phyloP scores from a whole-genome alignment of 768 basidiomycete species.

The Floccularia luteovirens region DNA sequence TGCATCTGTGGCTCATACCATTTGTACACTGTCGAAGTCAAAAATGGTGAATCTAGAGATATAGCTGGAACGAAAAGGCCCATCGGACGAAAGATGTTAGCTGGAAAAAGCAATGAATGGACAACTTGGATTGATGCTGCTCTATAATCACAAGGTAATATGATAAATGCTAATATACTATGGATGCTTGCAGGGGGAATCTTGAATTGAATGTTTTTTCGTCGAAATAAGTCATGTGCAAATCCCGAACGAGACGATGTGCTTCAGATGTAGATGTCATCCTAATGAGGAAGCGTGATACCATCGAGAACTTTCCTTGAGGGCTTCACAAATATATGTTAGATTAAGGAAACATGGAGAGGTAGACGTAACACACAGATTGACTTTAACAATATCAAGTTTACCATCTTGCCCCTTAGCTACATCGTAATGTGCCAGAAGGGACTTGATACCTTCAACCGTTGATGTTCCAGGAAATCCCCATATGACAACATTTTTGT shows the following conservation, averaged over 20 bases:
- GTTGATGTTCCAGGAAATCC: constrained; percentile 50
- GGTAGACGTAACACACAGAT: constrained; percentile 31
- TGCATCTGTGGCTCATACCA: too few species aligned
- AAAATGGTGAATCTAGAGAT: too few species aligned
- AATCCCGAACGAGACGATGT: constrained; percentile 51
- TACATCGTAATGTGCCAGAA: constrained; percentile 38
- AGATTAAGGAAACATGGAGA: constrained; percentile 1
- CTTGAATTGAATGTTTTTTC: constrained; percentile 24
- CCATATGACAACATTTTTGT: constrained; percentile 48
- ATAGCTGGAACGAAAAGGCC: too few species aligned
- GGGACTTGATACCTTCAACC: constrained; percentile 22
- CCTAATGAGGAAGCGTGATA: constrained; percentile 49
- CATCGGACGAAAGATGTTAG: too few species aligned
- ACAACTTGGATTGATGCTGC: too few species aligned
- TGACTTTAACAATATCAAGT: constrained; percentile 41
- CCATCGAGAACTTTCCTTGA: constrained; percentile 35
- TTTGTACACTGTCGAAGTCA: too few species aligned
- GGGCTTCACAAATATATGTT: background rate
- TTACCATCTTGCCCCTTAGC: constrained; percentile 26
- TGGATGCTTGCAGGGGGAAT: constrained; percentile 37
- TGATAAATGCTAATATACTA: constrained; percentile 41
- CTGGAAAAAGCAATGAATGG: too few species aligned
- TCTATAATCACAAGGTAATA: too few species aligned
- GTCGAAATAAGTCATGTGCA: constrained; percentile 50
- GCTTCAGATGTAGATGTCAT: constrained; percentile 57